These are phyloP conservation scores for Akanthomyces dipterigenus DNA, from an alignment of 2,329 filamentous ascomycete species.

Conservation along the genomic window DNA sequence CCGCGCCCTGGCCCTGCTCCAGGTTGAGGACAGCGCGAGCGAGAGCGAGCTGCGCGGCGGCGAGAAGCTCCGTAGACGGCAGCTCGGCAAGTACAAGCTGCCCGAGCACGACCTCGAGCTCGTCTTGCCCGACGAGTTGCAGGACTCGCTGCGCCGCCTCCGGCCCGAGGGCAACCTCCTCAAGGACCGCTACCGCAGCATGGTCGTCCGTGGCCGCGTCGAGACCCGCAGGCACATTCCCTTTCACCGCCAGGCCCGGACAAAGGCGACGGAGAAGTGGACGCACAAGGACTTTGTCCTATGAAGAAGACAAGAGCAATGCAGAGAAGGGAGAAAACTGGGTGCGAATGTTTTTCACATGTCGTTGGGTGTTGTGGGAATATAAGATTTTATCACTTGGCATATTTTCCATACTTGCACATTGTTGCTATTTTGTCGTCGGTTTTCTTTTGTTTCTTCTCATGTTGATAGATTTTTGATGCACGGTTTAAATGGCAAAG, in stretches of 20 bases:
- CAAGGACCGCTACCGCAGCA: conserved; percentile 82
- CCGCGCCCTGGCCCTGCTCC: conserved; percentile 28
- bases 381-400: neutral
- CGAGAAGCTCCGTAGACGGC: conserved; percentile 58
- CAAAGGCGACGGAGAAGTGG: conserved; percentile 90
- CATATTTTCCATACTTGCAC: neutral
- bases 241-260: conserved; percentile 77
- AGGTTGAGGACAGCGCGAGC: conserved; percentile 37
- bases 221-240: conserved; percentile 73
- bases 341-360: neutral
- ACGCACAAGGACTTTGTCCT: conserved; percentile 81
- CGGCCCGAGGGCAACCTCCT: conserved; percentile 95
- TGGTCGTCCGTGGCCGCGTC: conserved; percentile 83
- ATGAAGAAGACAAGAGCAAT: conserved; percentile 8
- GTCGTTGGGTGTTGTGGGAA: conserved; percentile 1
- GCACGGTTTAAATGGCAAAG: neutral
- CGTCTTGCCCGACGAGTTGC: conserved; percentile 73
- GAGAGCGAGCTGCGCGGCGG: conserved; percentile 47
- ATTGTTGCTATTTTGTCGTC: neutral
- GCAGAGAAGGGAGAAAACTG: no score
- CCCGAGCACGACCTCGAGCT: conserved; percentile 77
- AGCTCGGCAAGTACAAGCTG: conserved; percentile 66
- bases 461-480: conserved; percentile 1
- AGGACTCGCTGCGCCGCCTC: conserved; percentile 72
- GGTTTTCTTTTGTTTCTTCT: neutral